phyloP scores from a whole-genome alignment of 1,139 yeast species.

The Tardiomyces digboiensis region DNA sequence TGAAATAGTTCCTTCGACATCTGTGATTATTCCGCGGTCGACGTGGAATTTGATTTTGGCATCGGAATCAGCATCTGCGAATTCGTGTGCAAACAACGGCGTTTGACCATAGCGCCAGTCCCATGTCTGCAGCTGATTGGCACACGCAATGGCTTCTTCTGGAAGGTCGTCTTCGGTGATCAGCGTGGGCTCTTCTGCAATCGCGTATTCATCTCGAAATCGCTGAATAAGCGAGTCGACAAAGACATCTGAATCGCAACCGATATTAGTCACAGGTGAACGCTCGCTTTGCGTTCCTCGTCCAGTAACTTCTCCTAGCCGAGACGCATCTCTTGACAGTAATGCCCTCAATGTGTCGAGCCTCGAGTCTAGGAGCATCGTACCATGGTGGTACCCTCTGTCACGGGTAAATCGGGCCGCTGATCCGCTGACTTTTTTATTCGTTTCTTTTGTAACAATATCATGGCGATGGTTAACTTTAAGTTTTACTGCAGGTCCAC shows the following conservation, averaged over 20 bases:
- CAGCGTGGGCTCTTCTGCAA: slow-evolving; percentile 1
- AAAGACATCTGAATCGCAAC: slow-evolving; percentile 38
- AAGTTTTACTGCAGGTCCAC: slow-evolving; percentile 26
- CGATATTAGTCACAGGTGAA: slow-evolving; percentile 64
- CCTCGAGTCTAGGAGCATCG: slow-evolving; percentile 72
- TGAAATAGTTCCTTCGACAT: background rate
- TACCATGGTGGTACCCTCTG: slow-evolving; percentile 90
- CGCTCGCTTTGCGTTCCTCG: slow-evolving; percentile 68
- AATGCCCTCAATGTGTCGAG: slow-evolving; percentile 48
- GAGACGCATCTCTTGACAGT: slow-evolving; percentile 38
- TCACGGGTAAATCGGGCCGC: slow-evolving; percentile 83
- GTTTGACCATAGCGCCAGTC: slow-evolving; percentile 66
- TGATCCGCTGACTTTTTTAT: slow-evolving; percentile 72
- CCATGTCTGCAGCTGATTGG: slow-evolving; percentile 45
- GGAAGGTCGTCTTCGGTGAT: slow-evolving; percentile 31
- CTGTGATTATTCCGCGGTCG: slow-evolving; percentile 31
- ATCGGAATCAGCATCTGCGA: slow-evolving; percentile 28
- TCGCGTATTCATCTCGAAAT: slow-evolving; percentile 31
- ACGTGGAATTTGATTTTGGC: slow-evolving; percentile 33
- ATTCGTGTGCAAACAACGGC: slow-evolving; percentile 48
- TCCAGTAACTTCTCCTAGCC: slow-evolving; percentile 43
- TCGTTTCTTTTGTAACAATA: slow-evolving; percentile 41
- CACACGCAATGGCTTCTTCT: slow-evolving; percentile 34
- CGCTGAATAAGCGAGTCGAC: slow-evolving; percentile 36
- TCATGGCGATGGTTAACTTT: slow-evolving; percentile 71